These are phyloP conservation scores for Yarrowia phangngaensis DNA, from an alignment of 805 yeast genomes.

Conservation along the genomic window DNA sequence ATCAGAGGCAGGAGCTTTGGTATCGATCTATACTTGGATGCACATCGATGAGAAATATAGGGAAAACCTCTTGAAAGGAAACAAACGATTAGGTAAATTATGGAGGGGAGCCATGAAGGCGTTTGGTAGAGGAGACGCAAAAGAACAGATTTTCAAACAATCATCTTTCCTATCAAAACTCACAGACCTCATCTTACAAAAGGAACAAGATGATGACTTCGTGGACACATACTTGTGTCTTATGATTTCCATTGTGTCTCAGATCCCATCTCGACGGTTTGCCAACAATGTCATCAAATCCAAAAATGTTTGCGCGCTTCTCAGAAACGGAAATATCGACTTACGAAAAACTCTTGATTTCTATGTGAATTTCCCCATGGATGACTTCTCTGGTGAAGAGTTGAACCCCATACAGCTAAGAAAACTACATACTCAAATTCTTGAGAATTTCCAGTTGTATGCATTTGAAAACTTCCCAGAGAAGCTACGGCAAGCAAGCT, in stretches of 20 bases:
- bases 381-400: constrained; percentile 42
- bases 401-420: constrained; percentile 11
- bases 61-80: constrained; percentile 30
- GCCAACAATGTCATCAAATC: constrained; percentile 39
- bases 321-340: constrained; percentile 19
- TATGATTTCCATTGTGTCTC: constrained; percentile 40
- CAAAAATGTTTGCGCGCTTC: constrained; percentile 32
- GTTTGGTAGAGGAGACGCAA: constrained; percentile 30
- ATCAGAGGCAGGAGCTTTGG: constrained; percentile 36
- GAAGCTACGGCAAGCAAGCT: neutral
- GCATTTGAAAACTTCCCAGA: constrained; percentile 9
- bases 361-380: constrained; percentile 43
- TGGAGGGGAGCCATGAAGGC: constrained; percentile 34
- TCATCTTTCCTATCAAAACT: constrained; percentile 2
- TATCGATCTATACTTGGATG: constrained; percentile 41
- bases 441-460: constrained; percentile 15
- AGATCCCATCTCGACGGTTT: constrained; percentile 44
- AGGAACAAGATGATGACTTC: constrained; percentile 8
- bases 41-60: constrained; percentile 31
- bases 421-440: constrained; percentile 1
- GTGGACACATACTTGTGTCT: constrained; percentile 28
- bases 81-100: constrained; percentile 31
- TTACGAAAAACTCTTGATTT: constrained; percentile 31
- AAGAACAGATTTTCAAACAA: constrained; percentile 27
- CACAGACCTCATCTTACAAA: constrained; percentile 4